Base-by-base conservation (phyloP, 129 eudicot genomes). In the Apium graveolens region DNA sequence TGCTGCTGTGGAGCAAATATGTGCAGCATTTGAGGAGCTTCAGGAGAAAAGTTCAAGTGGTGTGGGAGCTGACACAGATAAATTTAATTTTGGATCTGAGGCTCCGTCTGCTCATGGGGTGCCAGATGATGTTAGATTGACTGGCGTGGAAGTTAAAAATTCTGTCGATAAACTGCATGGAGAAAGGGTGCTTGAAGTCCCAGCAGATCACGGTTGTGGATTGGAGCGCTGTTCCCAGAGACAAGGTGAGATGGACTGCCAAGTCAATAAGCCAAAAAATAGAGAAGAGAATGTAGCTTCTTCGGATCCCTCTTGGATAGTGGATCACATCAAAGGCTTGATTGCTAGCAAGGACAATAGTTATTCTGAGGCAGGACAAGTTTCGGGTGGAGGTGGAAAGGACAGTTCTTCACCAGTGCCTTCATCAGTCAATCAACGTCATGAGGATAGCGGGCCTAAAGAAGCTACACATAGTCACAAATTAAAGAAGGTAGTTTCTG, bases 1-100 rank as follows among this genome's bases (percentile, higher is more conserved):
- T 66, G 87, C 85, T 81, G 98, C 98, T 31, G 97, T 94, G 85
- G 86, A 81, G 82, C 90, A 94, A 84, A 94, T 94, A 27, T 91
- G 96, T 80, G 92, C 85, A 78, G 94, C 83, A 76, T 91, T 86
- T 82, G 97, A 91, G 72, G 87, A 57, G 76, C 74, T 83, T n/a
- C 87, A 88, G 39, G 38, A 73, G 93, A 94, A 80, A 77, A 83
- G 82, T 45, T 80, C 86, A 37, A 84, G 80, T 84, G 82, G 81
- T 53, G 37, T 70, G 35, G 80, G 85, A 80, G 90, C 83, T 76
- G 91, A 81, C 44, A 76, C 76, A 55, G 82, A 78, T 83, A 79
- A 75, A 84, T 81, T 70, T 37, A 80, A 48, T 83, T 86, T 53
- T 74, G 91, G 86, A 71, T 84, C 81, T 51, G 89, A 81, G 78